Base-by-base conservation (phyloP, 2,329 filamentous ascomycete genomes). In the Calonectria montana region DNA sequence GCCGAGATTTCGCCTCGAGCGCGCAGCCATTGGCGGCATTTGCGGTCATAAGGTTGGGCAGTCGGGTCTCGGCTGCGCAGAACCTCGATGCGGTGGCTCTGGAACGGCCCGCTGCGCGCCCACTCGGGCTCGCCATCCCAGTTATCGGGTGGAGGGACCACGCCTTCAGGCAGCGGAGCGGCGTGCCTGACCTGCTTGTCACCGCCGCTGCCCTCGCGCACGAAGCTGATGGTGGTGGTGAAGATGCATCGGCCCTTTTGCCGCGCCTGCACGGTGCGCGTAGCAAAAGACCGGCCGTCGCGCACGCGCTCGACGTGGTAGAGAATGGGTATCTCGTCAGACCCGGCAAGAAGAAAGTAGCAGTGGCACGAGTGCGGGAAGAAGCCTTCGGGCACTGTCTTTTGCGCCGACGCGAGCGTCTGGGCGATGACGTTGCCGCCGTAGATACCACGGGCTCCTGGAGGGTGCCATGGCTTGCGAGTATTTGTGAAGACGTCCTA, bases 321-420 rank as follows among this genome's bases (percentile, higher is more conserved):
- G 73, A 98, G 89, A 76, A 98, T 94, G 37, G 97, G 96, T 21
- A 97, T 93, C 72, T 93, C 91, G 15, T 91, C 89, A 80, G 96
- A 94, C 31, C 97, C 97, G 5, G 96, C 96, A 2, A 98, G 91
- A 39, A 99, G 92, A 83, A 99, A 99, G 87, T 98, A 99, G 90
- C 97, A 98, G 89, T 99, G 97, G 94, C 97, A 98, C 81, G 93
- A 96, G 87, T 99, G 97, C 62, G 97, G 91, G 71, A 92, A 90
- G 84, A 98, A 98, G 81, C 94, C 88, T 29, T 87, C 83, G 0
- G 93, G 93, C 2, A 99, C 94, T 10, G 97, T 99, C 80, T 92
- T 91, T 83, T 98, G 95, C 27, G 95, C 97, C 2, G 97, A 95
- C 55, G 94, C 90, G 29, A 98, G 92, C 80, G 91, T 96, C 88